A percentile compares a stretch with the other conserved stretches of the same genome.
These are phyloP conservation scores for Saturnispora serradocipensis DNA, from an alignment of 805 yeast species.

Conservation along the genomic window DNA sequence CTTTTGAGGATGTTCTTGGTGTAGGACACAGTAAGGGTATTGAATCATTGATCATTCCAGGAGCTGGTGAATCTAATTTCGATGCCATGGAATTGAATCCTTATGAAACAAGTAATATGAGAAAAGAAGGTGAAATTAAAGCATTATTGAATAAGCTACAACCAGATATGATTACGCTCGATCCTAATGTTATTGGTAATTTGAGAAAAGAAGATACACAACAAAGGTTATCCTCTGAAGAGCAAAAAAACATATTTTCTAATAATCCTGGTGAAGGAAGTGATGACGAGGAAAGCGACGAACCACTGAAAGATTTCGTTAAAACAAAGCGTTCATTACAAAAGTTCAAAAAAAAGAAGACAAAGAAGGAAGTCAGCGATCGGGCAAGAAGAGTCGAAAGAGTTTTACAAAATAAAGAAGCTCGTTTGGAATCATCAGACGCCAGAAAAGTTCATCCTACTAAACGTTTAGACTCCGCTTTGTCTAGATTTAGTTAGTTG, in stretches of 20 bases:
- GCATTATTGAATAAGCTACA: constrained; percentile 75
- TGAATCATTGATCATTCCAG: constrained; percentile 85
- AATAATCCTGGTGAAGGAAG: constrained; percentile 30
- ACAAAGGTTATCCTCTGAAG: constrained; percentile 49
- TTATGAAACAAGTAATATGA: constrained; percentile 80
- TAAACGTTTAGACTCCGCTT: constrained; percentile 38
- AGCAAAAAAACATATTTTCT: constrained; percentile 29
- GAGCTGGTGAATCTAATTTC: constrained; percentile 95
- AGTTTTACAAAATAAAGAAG: constrained; percentile 63
- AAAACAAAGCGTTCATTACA: constrained; percentile 79
- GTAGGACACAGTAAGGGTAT: constrained; percentile 75
- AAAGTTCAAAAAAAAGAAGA: constrained; percentile 71
- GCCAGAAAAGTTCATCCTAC: constrained; percentile 35
- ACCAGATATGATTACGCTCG: constrained; percentile 87
- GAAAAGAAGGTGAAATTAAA: constrained; percentile 89
- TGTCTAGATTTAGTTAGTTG: constrained; percentile 37
- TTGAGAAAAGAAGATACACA: constrained; percentile 42
- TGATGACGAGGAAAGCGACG: constrained; percentile 34
- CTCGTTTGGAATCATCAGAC: constrained; percentile 30
- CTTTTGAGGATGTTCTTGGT: constrained; percentile 94
- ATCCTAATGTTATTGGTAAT: constrained; percentile 79
- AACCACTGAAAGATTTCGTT: constrained; percentile 55
- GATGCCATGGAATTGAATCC: constrained; percentile 94
- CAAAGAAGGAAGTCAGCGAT: constrained; percentile 77
- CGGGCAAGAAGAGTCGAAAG: constrained; percentile 70